A percentile compares a stretch with the other conserved stretches of the same genome.
Evolutionary conservation across 805 yeast genomes (phyloP).

Genomic region (Brettanomyces naardenensis): DNA sequence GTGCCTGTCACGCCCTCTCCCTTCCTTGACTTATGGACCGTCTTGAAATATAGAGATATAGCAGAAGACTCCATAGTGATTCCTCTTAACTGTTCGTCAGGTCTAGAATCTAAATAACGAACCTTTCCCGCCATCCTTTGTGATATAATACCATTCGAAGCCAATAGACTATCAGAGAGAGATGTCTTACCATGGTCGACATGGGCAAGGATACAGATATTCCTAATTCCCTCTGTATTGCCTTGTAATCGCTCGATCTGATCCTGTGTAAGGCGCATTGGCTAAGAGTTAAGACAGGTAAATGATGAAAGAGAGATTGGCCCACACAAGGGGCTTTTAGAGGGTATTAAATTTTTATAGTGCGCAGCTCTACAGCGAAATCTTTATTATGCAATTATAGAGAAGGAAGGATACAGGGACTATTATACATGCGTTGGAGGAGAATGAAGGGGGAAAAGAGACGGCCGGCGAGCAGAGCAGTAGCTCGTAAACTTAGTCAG

Average conservation of each 20-base stretch:
- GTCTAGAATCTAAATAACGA: conserved; percentile 84
- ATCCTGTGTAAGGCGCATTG: conserved; percentile 3
- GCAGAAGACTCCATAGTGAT: conserved; percentile 98
- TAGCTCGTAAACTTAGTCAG: too few relatives aligned
- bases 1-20: conserved; percentile 4
- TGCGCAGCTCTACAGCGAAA: not conserved
- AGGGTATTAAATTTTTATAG: too few relatives aligned
- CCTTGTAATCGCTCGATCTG: conserved; percentile 58
- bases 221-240: conserved; percentile 65
- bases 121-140: conserved; percentile 94
- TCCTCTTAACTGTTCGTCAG: conserved; percentile 93
- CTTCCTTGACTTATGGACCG: conserved; percentile 31
- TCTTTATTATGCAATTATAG: too few relatives aligned
- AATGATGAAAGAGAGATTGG: too few relatives aligned
- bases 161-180: conserved; percentile 81
- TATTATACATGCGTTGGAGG: too few relatives aligned
- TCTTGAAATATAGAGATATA: conserved; percentile 82
- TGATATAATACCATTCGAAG: conserved; percentile 94
- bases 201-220: conserved; percentile 93
- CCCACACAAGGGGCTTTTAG: too few relatives aligned
- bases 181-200: conserved; percentile 99
- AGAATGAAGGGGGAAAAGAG: too few relatives aligned
- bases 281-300: not conserved
- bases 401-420: too few relatives aligned
- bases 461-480: too few relatives aligned